Evolutionary conservation across 2,329 filamentous ascomycete genomes (phyloP).

Genomic region (Cyclaneusma minus): DNA sequence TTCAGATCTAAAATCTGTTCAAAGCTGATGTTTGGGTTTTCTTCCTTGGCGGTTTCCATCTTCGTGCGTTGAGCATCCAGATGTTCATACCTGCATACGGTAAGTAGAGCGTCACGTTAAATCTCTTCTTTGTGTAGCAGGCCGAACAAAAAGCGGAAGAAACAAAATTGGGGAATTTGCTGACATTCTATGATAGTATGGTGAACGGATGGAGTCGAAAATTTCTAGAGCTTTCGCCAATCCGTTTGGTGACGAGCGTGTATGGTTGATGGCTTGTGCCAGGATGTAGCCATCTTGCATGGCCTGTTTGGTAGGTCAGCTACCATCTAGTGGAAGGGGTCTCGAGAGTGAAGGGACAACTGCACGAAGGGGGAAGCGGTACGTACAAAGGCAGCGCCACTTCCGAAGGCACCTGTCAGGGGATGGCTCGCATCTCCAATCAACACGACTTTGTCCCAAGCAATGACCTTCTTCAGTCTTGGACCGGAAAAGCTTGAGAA

Average conservation of each 20-base stretch:
- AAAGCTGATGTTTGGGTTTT: conserved; percentile 12
- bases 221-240: conserved; percentile 18
- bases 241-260: conserved; percentile 8
- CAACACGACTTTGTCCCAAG: conserved; percentile 29
- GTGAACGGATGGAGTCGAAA: conserved; percentile 23
- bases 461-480: conserved; percentile 22
- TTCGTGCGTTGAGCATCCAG: conserved; percentile 14
- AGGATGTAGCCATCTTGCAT: conserved; percentile 30
- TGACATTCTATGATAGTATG: conserved; percentile 25
- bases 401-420: conserved; percentile 29
- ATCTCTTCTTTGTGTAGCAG: not conserved
- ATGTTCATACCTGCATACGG: conserved; percentile 15
- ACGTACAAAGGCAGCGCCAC: conserved; percentile 28
- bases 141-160: not conserved
- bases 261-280: conserved; percentile 19
- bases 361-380: no score
- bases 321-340: no score
- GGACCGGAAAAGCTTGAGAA: conserved; percentile 32
- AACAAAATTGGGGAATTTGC: no score
- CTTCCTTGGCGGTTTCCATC: conserved; percentile 7
- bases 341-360: no score
- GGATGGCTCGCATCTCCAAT: conserved; percentile 40
- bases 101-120: not conserved
- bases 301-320: no score
- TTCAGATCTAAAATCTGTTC: conserved; percentile 16